Percentiles rank a stretch among this genome's conserved stretches.
Conservation (phyloP, 305 asterid genomes). For the Striga hermonthica region DNA sequence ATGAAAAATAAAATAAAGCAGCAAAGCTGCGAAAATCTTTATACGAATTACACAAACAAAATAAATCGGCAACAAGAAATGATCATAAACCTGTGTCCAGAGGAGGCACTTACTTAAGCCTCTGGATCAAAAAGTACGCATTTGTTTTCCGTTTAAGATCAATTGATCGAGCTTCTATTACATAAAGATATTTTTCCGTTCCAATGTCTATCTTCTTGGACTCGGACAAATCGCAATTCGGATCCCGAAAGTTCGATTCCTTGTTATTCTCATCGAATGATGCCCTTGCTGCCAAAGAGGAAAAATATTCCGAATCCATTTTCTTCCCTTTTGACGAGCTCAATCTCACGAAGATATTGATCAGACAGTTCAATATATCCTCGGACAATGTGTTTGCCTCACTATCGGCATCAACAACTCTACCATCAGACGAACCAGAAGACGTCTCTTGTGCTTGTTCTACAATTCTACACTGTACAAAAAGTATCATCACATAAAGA, state of each 20-base stretch:
- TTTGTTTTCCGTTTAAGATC: constrained; percentile 55
- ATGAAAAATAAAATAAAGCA: neutral
- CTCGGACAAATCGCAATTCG: constrained; percentile 42
- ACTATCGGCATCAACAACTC: constrained; percentile 40
- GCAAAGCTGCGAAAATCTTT: no score
- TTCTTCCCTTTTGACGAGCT: constrained; percentile 59
- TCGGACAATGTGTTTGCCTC: constrained; percentile 58
- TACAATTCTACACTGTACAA: constrained; percentile 51
- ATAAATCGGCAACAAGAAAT: neutral
- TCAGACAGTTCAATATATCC: constrained; percentile 69
- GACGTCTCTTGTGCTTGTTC: constrained; percentile 62
- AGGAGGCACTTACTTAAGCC: constrained; percentile 50
- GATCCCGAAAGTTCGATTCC: constrained; percentile 46
- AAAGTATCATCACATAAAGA: constrained; percentile 26
- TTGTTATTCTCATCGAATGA: constrained; percentile 23
- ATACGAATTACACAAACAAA: no score
- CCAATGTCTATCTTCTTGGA: constrained; percentile 54
- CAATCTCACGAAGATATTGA: constrained; percentile 55
- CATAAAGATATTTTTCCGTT: constrained; percentile 42
- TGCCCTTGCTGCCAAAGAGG: constrained; percentile 38
- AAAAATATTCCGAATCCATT: constrained; percentile 48
- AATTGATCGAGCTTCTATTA: constrained; percentile 55
- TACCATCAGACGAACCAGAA: constrained; percentile 52
- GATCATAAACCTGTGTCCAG: neutral
- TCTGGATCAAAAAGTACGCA: constrained; percentile 59